Percentiles rank a stretch among this genome's conserved stretches.
Conservation (phyloP, 108 stramenopile species). For the Parmales sp. region DNA sequence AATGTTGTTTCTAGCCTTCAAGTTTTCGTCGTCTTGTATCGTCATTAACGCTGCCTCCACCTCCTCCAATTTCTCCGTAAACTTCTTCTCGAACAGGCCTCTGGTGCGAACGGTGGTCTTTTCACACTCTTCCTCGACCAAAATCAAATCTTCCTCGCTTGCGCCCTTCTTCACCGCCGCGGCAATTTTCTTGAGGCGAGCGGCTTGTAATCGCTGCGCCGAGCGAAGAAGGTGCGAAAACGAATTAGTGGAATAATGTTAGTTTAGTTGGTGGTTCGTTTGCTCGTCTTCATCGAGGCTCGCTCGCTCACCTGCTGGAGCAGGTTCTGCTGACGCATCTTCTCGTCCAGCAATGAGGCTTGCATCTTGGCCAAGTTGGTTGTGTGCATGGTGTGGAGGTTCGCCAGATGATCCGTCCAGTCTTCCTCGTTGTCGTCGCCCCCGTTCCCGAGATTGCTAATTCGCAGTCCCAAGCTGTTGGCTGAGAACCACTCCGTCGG, state of each 20-base stretch:
- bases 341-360: neutral
- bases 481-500: conserved; percentile 6
- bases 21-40: no score
- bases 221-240: no score
- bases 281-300: no score
- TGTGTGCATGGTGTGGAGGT: neutral
- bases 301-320: no score
- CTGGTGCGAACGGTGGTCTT: no score
- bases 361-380: neutral
- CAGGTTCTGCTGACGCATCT: neutral
- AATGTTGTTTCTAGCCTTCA: no score
- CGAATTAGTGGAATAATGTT: no score
- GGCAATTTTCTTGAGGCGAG: neutral
- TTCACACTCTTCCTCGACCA: neutral
- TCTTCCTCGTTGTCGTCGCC: neutral
- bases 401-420: neutral
- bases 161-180: conserved; percentile 1
- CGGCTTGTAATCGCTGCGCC: neutral
- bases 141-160: neutral
- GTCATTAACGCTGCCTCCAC: no score
- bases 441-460: neutral
- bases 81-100: neutral
- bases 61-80: conserved; percentile 1
- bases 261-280: no score
- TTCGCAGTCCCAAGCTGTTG: neutral